Percentiles rank a stretch among this genome's conserved stretches.
Conservation (phyloP, 1,284 basidiomycete species). For the Moesziomyces globuligerus region DNA sequence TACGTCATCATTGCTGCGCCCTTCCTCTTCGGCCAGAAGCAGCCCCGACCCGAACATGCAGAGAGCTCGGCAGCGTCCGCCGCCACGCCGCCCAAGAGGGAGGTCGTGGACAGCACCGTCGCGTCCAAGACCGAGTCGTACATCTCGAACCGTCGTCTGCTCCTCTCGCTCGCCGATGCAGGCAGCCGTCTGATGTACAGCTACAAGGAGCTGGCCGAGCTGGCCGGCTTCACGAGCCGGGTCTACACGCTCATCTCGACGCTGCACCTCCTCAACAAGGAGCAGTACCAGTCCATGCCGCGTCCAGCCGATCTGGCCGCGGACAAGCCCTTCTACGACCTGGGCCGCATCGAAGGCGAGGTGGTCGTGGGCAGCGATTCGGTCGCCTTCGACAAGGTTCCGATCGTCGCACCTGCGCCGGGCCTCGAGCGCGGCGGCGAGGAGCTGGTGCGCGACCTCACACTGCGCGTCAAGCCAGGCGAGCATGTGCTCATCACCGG, state of each 20-base stretch:
- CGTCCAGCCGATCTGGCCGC: conserved; percentile 54
- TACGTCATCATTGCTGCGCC: conserved; percentile 66
- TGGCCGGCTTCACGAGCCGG: conserved; percentile 89
- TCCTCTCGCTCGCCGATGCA: conserved; percentile 92
- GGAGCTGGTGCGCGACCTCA: conserved; percentile 79
- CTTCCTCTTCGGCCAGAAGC: conserved; percentile 56
- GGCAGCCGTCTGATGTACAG: conserved; percentile 92
- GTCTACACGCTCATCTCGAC: conserved; percentile 88
- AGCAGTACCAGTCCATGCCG: conserved; percentile 61
- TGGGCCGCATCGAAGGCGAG: conserved; percentile 68
- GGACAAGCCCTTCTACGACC: conserved; percentile 61
- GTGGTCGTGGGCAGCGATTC: conserved; percentile 29
- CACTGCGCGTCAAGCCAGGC: conserved; percentile 77
- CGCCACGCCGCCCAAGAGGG: conserved; percentile 70
- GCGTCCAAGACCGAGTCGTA: conserved; percentile 78
- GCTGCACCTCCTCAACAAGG: conserved; percentile 73
- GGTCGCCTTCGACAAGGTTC: conserved; percentile 71
- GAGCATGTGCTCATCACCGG: conserved; percentile 95
- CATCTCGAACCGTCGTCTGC: conserved; percentile 84
- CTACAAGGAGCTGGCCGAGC: conserved; percentile 83
- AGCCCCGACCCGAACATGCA: conserved; percentile 24
- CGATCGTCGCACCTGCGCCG: conserved; percentile 77
- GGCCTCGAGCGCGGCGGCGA: conserved; percentile 72
- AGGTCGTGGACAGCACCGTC: conserved; percentile 61
- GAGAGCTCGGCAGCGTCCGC: too few relatives aligned